Evolutionary conservation across 202 grass and related monocot species (phyloP), one percentile per base, ranked within the genome.

Genomic region (Schoenoplectus tabernaemontani): DNA sequence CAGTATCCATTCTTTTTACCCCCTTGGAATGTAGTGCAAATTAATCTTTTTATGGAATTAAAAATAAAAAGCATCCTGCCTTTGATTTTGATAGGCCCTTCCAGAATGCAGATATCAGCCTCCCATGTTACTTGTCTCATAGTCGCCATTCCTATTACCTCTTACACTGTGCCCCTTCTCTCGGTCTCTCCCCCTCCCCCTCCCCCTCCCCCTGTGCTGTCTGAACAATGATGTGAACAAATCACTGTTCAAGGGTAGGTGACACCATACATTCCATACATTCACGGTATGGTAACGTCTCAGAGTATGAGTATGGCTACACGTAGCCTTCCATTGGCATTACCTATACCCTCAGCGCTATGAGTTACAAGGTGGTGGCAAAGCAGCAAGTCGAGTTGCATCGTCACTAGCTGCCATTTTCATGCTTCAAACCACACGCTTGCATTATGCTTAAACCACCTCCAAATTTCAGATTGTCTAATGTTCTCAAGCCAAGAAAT

Each of bases 201-300:
- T n/a, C n/a, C n/a, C n/a, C n/a, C n/a, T n/a, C n/a, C 16, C 10
- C 32, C 36, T 26, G 51, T 44, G 30, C 28, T n/a, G 44, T 74
- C 46, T 74, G 69, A 74, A 74, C 43, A 59, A 59, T 78, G 76
- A 78, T 78, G 32, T 78, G 56, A 61, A 24, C 56, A 78, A 17
- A 78, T 57, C 34, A 78, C 76, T 78, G 56, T 61, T 42, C 34
- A 78, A 20, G 32, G n/a, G 46, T 41, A 39, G 9, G 75, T 59
- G 75, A 59, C 53, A 38, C 50, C 34, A 64, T 36, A 36, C 26
- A 16, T 44, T 1, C n/a, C n/a, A n/a, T n/a, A n/a, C 54, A 60
- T 53, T 42, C 17, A 43, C n/a, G n/a, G n/a, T n/a, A n/a, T n/a
- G n/a, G n/a, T 76, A 51, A 4, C 11, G 11, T 60, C 66, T 70